Evolutionary conservation across 805 yeast species (phyloP).

Genomic region (Yarrowia keelungensis): DNA sequence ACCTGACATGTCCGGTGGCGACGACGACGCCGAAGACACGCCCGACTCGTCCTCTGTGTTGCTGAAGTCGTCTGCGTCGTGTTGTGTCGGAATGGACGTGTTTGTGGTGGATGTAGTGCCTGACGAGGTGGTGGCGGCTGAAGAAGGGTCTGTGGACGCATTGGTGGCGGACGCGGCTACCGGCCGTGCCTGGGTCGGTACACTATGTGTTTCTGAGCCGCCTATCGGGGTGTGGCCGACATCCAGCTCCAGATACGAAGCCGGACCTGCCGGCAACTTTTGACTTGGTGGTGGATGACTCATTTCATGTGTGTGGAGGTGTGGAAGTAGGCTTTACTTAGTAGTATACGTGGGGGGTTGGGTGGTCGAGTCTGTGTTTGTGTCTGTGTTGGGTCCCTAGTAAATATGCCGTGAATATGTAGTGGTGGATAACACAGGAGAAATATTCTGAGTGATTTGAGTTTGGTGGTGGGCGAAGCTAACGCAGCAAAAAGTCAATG

Average conservation of each 20-base stretch:
- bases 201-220: constrained; percentile 22
- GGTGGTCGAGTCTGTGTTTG: neutral
- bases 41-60: constrained; percentile 3
- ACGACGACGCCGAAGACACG: constrained; percentile 10
- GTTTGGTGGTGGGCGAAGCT: constrained; percentile 38
- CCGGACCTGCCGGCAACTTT: constrained; percentile 38
- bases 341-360: constrained; percentile 6
- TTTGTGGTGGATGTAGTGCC: constrained; percentile 10
- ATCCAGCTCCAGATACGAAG: constrained; percentile 39
- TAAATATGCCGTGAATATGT: constrained; percentile 29
- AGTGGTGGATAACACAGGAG: constrained; percentile 35
- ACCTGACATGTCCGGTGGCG: constrained; percentile 39
- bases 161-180: neutral
- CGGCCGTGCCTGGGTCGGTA: constrained; percentile 1
- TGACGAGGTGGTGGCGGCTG: constrained; percentile 15
- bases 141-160: constrained; percentile 13
- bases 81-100: constrained; percentile 27
- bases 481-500: constrained; percentile 24
- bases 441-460: constrained; percentile 31
- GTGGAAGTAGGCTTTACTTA: constrained; percentile 15
- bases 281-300: constrained; percentile 32
- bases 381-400: constrained; percentile 18
- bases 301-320: constrained; percentile 36
- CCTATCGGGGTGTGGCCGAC: constrained; percentile 22
- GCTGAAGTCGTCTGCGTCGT: constrained; percentile 18